A percentile compares a stretch with the other conserved stretches of the same genome.
phyloP scores from a whole-genome alignment of 169 alveolate genomes.

The Eimeria praecox region DNA sequence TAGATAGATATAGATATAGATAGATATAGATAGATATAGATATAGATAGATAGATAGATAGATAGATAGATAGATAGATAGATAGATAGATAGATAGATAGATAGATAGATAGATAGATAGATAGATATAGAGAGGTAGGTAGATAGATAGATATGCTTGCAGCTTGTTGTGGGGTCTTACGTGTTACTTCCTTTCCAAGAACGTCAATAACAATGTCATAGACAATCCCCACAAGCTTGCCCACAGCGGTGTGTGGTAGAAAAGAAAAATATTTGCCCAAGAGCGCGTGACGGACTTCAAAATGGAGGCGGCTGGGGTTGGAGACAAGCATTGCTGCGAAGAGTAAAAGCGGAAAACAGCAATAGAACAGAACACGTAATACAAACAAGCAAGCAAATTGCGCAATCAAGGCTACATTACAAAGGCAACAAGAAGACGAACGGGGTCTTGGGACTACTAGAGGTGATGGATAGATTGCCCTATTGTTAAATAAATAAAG shows the following conservation, averaged over 20 bases:
- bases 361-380: neutral
- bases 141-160: neutral
- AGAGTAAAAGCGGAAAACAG: neutral
- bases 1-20: no score
- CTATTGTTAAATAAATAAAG: no score
- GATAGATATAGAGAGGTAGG: no score
- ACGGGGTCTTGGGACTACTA: no score
- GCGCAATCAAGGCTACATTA: neutral
- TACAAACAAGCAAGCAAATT: neutral
- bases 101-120: no score
- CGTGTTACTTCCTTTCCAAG: slow-evolving; percentile 12
- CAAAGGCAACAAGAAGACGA: no score
- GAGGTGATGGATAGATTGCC: no score
- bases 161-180: neutral
- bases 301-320: neutral
- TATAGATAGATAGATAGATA: no score
- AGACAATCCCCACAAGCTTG: neutral
- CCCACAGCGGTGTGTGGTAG: neutral
- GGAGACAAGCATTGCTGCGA: neutral
- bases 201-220: neutral
- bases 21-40: no score
- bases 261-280: neutral
- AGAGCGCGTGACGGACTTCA: slow-evolving; percentile 22
- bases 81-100: no score
- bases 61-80: no score